A percentile compares a stretch with the other conserved stretches of the same genome.
Conservation (phyloP, 2,329 filamentous ascomycete species). For the Stagonosporopsis vannaccii region DNA sequence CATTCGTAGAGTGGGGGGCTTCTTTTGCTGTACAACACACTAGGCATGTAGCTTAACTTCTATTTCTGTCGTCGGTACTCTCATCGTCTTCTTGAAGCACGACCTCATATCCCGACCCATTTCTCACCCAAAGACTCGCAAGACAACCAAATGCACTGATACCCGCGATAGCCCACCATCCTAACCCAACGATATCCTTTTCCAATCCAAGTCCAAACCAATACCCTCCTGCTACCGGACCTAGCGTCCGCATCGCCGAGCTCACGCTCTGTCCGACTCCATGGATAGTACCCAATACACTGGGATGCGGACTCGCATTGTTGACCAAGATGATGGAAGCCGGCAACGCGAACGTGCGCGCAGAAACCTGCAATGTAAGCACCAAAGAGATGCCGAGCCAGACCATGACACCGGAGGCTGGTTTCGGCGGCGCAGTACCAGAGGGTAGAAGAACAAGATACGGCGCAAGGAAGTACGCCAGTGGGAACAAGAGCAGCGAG, state of each 20-base stretch:
- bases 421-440: slow-evolving; percentile 54
- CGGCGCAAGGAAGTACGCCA: slow-evolving; percentile 73
- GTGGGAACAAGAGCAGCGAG: slow-evolving; percentile 74
- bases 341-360: slow-evolving; percentile 71
- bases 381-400: slow-evolving; percentile 72
- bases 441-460: slow-evolving; percentile 74
- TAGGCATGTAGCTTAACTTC: background rate
- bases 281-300: slow-evolving; percentile 65
- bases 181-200: slow-evolving; percentile 61
- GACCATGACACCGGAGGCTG: slow-evolving; percentile 62
- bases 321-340: slow-evolving; percentile 66
- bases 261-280: slow-evolving; percentile 65
- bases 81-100: slow-evolving; percentile 1
- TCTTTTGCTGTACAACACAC: background rate
- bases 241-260: slow-evolving; percentile 62
- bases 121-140: slow-evolving; percentile 16
- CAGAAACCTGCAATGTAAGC: slow-evolving; percentile 73
- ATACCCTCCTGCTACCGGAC: slow-evolving; percentile 63
- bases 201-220: slow-evolving; percentile 62
- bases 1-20: background rate
- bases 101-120: slow-evolving; percentile 2
- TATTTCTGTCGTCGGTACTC: background rate
- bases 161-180: slow-evolving; percentile 63
- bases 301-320: slow-evolving; percentile 64
- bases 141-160: slow-evolving; percentile 10